These are phyloP conservation scores for Triangularia setosa DNA, from an alignment of 2,329 filamentous ascomycete genomes.

Conservation along the genomic window DNA sequence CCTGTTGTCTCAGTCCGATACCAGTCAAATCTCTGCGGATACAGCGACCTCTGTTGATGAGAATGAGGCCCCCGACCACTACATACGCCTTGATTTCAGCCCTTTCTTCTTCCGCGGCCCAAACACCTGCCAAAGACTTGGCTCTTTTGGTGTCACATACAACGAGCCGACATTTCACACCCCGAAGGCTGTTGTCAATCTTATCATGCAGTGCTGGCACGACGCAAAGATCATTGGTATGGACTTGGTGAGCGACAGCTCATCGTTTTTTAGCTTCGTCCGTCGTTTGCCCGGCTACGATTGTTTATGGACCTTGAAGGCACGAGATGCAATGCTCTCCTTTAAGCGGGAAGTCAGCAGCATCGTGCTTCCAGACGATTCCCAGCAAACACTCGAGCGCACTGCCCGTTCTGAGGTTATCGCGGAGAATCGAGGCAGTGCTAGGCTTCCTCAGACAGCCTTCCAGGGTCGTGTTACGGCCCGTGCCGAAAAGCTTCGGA, in stretches of 20 bases:
- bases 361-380: not conserved
- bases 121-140: slow-evolving; percentile 3
- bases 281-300: slow-evolving; percentile 23
- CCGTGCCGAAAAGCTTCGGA: not conserved
- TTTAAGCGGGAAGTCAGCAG: not conserved
- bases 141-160: slow-evolving; percentile 21
- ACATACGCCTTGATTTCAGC: slow-evolving; percentile 20
- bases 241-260: slow-evolving; percentile 25
- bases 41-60: not conserved
- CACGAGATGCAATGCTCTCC: slow-evolving; percentile 19
- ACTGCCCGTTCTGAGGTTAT: not conserved
- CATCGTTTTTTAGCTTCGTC: slow-evolving; percentile 23
- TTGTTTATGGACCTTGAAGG: slow-evolving; percentile 23
- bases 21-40: not conserved
- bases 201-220: slow-evolving; percentile 11
- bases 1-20: not conserved
- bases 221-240: slow-evolving; percentile 18
- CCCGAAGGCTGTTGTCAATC: slow-evolving; percentile 19
- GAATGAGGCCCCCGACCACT: not conserved
- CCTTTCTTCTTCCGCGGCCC: slow-evolving; percentile 23
- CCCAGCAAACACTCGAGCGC: not conserved
- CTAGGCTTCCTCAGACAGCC: not conserved
- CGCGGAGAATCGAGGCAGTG: not conserved
- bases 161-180: slow-evolving; percentile 23
- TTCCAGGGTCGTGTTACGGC: not conserved